Conservation (phyloP, 2,329 filamentous ascomycete species). For the Orbilia ellipsospora region DNA sequence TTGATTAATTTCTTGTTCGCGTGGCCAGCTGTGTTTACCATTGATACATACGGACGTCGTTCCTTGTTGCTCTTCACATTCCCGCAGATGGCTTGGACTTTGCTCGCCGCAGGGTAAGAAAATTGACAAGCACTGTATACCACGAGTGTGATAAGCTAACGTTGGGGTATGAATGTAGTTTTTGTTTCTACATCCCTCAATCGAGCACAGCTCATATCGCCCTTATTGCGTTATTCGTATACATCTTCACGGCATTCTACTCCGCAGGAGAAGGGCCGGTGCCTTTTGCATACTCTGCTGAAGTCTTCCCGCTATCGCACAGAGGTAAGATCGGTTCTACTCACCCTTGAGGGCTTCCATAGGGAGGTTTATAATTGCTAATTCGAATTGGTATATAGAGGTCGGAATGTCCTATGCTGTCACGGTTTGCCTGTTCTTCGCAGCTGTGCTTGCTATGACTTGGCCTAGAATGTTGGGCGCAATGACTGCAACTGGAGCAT, state of each 20-base stretch:
- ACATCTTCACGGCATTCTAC: constrained; percentile 74
- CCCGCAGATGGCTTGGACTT: constrained; percentile 74
- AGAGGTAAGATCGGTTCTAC: constrained; percentile 63
- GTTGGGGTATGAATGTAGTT: constrained; percentile 6
- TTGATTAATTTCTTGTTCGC: constrained; percentile 74
- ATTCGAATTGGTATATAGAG: constrained; percentile 20
- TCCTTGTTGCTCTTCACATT: constrained; percentile 74
- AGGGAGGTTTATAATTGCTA: constrained; percentile 10
- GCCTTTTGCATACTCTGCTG: constrained; percentile 75
- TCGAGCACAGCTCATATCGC: constrained; percentile 65
- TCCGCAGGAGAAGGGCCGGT: constrained; percentile 75
- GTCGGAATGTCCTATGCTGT: constrained; percentile 72
- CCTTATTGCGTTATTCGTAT: constrained; percentile 72
- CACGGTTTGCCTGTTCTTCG: constrained; percentile 70
- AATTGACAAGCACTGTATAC: background rate
- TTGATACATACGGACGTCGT: constrained; percentile 75
- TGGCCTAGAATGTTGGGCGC: constrained; percentile 70
- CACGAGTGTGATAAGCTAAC: constrained; percentile 15
- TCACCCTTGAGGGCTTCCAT: too few species aligned
- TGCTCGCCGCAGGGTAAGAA: constrained; percentile 70
- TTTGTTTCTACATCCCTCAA: constrained; percentile 56
- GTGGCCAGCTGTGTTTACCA: constrained; percentile 74
- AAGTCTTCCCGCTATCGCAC: constrained; percentile 77
- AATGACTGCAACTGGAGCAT: constrained; percentile 66
- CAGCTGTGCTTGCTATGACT: constrained; percentile 72